Evolutionary conservation across 2,329 filamentous ascomycete genomes (phyloP), one percentile per base, ranked within the genome.

Genomic region (Beauveria pseudobassiana): DNA sequence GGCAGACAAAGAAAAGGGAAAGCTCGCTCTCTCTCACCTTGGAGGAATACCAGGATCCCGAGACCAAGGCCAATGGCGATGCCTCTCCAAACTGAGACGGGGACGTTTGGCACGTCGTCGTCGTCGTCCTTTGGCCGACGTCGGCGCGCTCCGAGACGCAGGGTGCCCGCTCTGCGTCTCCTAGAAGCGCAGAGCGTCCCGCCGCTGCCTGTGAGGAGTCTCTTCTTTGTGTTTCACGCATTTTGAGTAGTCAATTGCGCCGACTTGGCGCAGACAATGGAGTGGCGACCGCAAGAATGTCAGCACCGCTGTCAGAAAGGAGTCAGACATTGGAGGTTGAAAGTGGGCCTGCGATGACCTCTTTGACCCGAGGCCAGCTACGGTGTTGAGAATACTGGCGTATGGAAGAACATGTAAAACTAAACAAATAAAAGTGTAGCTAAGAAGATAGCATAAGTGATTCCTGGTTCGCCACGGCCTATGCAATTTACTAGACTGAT

Each of bases 1-100:
- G 28, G 9, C 30, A 12, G 30, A 10, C 30, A 30, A 30, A 10
- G 2, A 9, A 34, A 34, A 10, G 10, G 24, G 5, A 18, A 42
- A 28, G 16, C 12, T 8, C 1, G 34, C 34, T 5, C 12, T 12
- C 12, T 14, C 34, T 55, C 72, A 82, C 83, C 82, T 77, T 85
- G 83, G 18, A 87, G 70, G 66, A 87, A 87, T 30, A 87, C 82
- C 54, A 87, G 12, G 12, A 61, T 46, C 16, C 59, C 59, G 7
- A 61, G 51, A 24, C 59, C 50, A 18, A 61, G 26, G 51, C 46
- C 30, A 24, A 62, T 61, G 20, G 48, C 49, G 18, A 57, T 60
- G 50, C 49, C 56, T n/a, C 24, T 48, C 45, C 22, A 24, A 16
- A 40, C n/a, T 3, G 28, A 42, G 50, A 61, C 59, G 12, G 30